Percentiles rank a stretch among this genome's conserved stretches.
Conservation (phyloP, 768 basidiomycete genomes). For the Lactarius psammicola region DNA sequence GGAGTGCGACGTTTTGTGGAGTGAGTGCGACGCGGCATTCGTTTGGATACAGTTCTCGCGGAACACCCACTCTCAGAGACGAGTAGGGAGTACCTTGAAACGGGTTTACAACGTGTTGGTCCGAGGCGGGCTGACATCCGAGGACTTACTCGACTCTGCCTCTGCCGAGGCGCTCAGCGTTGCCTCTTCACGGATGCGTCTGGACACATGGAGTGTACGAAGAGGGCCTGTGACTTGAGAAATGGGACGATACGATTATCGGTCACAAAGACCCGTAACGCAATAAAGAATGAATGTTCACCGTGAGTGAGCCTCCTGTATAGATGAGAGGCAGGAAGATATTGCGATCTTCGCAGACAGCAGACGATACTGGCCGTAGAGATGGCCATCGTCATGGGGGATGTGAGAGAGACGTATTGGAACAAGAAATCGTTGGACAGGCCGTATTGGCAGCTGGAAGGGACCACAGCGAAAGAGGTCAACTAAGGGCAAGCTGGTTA, state of each 20-base stretch:
- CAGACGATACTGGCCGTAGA: conserved; percentile 16
- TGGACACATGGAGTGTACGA: conserved; percentile 22
- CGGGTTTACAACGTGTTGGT: not conserved
- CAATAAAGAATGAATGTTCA: not conserved
- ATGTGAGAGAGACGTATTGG: not conserved
- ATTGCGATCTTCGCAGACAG: conserved; percentile 8
- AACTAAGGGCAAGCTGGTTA: not conserved
- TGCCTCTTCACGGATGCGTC: conserved; percentile 8
- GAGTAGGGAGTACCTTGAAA: conserved; percentile 60
- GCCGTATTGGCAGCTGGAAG: conserved; percentile 15
- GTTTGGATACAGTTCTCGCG: conserved; percentile 71
- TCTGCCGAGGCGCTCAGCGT: conserved; percentile 6
- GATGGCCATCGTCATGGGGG: conserved; percentile 25
- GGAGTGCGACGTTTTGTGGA: conserved; percentile 68
- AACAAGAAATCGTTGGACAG: not conserved
- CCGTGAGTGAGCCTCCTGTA: conserved; percentile 4
- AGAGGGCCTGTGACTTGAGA: conserved; percentile 4
- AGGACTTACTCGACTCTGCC: conserved; percentile 23
- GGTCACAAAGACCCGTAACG: no score
- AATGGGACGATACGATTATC: not conserved
- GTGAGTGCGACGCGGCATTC: conserved; percentile 82
- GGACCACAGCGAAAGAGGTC: not conserved
- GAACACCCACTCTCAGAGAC: conserved; percentile 70
- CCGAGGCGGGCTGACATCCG: not conserved
- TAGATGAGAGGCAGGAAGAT: conserved; percentile 11